Evolutionary conservation across 306 rosid species (phyloP), one percentile per base, ranked within the genome.

Genomic region (Lathyrus oleraceus): DNA sequence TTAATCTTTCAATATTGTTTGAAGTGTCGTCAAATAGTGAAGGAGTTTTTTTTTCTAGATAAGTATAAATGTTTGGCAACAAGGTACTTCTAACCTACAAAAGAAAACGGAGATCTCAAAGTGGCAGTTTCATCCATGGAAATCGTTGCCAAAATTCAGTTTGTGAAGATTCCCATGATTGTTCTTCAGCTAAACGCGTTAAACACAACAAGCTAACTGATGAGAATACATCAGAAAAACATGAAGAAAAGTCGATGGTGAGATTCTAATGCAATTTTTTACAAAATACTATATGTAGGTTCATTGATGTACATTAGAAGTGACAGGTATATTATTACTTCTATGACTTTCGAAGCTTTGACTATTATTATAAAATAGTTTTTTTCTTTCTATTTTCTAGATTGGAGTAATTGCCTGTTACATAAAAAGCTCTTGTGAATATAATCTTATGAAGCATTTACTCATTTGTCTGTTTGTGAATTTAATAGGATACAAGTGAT

Each of bases 1-100:
- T 25, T 56, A 27, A 25, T 25, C 61, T 13, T 56, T 64, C 35
- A 28, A 28, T 13, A 32, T 48, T 59, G 47, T 59, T 42, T 61
- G 47, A 68, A 71, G 81, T 63, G 15, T 66, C 54, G 67, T 53
- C 58, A 53, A 66, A 19, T 47, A 51, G 71, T 54, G 71, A 44
- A 35, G 71, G 70, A 69, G 71, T 78, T 64, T 14, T 72, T 65
- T 13, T 58, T n/a, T 44, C 19, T 40, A 56, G 11, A 47, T 49
- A 67, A 73, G 83, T 63, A 59, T 58, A 82, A 83, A 88, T 88
- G 90, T 76, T 78, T 12, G 72, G 87, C 64, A 69, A 76, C 83
- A 78, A 80, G 61, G 87, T 85, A 67, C 67, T 88, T 67, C 58
- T 81, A n/a, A 88, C 90, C 10, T 85, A 85, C 79, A 85, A 82